Base-by-base conservation (phyloP, 768 basidiomycete genomes). In the Nidula microcarpa region DNA sequence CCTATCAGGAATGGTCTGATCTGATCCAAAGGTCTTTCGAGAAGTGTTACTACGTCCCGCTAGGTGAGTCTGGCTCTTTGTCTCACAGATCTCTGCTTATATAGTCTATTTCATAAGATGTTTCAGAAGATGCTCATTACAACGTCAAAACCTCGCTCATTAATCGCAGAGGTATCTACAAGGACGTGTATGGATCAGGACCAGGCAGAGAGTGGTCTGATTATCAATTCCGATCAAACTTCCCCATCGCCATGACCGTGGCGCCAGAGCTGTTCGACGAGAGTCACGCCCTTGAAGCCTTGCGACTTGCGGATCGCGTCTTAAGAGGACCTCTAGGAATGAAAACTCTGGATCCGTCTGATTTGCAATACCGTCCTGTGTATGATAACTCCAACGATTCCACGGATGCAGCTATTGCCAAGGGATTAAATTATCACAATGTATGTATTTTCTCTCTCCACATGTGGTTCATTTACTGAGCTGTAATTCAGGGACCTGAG, bases 351-450 rank as follows among this genome's bases (percentile, higher is more conserved):
- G 97, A 98, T 64, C 84, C 94, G 3, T 65, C 58, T 41, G 97
- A 99, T 62, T 67, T 85, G 60, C 92, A 96, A 58, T 99, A 98
- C 71, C 85, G 93, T 6, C 90, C 91, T 7, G 73, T 81, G 56
- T 97, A 99, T 65, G 93, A 98, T 70, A 98, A 99, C 64, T 81
- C 91, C 30, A 93, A 97, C 63, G 95, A 99, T 64, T 85, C 87
- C 1, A 72, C 74, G n/a, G 97, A 99, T 62, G 72, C 82, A 43
- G 72, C 85, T 2, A 70, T 94, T 49, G 96, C 97, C 4, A 98
- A 98, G 65, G 97, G 97, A 1, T 74, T 90, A 71, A 99, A 98
- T 68, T 95, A 96, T 65, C 92, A 98, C 68, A 86, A 93, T 63
- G 93, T 91, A 56, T 43, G 79, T 68, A 46, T 36, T 30, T 39